Conservation (phyloP, 768 basidiomycete genomes). For the Serendipita sp. region DNA sequence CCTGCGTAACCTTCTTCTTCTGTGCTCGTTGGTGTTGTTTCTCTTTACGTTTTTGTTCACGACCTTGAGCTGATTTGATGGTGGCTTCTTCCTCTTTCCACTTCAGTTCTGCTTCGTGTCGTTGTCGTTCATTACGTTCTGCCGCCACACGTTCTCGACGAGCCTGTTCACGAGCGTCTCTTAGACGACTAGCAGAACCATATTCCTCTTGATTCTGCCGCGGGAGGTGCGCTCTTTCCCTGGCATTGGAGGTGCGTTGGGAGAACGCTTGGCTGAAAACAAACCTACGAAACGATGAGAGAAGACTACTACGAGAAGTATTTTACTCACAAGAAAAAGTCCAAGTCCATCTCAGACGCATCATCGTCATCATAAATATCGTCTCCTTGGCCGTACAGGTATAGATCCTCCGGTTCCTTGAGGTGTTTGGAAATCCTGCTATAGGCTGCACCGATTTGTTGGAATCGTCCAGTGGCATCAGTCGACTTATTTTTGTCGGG, state of each 20-base stretch:
- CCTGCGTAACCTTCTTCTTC: constrained; percentile 25
- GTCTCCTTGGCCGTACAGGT: constrained; percentile 16
- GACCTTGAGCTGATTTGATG: constrained; percentile 3
- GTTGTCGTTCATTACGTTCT: constrained; percentile 25
- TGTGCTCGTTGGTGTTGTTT: constrained; percentile 33
- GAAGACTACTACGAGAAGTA: neutral
- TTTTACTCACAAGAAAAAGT: constrained; percentile 31
- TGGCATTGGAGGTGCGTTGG: neutral
- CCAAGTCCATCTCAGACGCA: constrained; percentile 17
- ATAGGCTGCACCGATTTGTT: constrained; percentile 54
- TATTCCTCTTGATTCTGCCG: too few species aligned
- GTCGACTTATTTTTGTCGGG: constrained; percentile 63
- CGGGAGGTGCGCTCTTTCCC: neutral
- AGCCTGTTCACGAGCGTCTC: neutral
- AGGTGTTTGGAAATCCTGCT: constrained; percentile 40
- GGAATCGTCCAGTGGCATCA: constrained; percentile 52
- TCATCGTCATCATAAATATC: constrained; percentile 24
- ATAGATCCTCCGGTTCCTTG: constrained; percentile 16
- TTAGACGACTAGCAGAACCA: neutral
- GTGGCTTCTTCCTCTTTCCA: constrained; percentile 24
- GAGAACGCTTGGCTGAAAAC: constrained; percentile 24
- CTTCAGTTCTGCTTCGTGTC: constrained; percentile 45
- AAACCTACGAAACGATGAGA: constrained; percentile 22
- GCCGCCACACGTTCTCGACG: neutral
- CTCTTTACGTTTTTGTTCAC: constrained; percentile 33